A percentile compares a stretch with the other conserved stretches of the same genome.
Evolutionary conservation across 2,329 filamentous ascomycete species (phyloP).

Genomic region (Gaeumannomyces sp.): DNA sequence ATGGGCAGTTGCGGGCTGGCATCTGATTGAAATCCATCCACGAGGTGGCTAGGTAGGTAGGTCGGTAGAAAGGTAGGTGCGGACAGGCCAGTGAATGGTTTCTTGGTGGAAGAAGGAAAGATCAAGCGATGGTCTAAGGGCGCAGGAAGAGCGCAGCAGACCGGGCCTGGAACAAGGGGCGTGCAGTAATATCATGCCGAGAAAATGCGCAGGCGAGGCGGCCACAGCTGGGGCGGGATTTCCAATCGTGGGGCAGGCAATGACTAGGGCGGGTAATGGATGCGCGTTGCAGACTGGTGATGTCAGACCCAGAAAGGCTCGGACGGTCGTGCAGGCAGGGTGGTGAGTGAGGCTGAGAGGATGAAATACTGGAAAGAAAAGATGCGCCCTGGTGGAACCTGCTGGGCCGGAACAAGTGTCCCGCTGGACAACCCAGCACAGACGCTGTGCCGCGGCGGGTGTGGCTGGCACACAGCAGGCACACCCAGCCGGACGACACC

Average conservation of each 20-base stretch:
- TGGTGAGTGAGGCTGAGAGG: neutral
- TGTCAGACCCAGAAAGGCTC: neutral
- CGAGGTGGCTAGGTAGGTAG: neutral
- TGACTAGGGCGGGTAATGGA: neutral
- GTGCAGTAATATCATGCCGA: neutral
- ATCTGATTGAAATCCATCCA: neutral
- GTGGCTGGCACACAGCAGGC: too few species aligned
- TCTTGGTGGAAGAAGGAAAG: neutral
- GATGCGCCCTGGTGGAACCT: too few species aligned
- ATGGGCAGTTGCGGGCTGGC: neutral
- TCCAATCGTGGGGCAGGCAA: neutral
- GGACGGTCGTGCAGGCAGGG: neutral
- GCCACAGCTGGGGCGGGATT: neutral
- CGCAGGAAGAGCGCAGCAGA: neutral
- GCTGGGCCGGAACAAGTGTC: too few species aligned
- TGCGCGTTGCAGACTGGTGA: slow-evolving; percentile 2
- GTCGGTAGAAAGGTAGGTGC: too few species aligned
- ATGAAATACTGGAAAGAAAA: neutral
- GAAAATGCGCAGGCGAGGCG: neutral
- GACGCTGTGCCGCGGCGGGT: too few species aligned
- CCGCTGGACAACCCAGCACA: too few species aligned
- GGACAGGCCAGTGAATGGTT: neutral
- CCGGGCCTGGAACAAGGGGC: neutral
- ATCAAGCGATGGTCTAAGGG: neutral
- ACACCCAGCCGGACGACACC: too few species aligned